Conservation (phyloP, 2,329 filamentous ascomycete genomes). For the Nigrospora sphaerica region DNA sequence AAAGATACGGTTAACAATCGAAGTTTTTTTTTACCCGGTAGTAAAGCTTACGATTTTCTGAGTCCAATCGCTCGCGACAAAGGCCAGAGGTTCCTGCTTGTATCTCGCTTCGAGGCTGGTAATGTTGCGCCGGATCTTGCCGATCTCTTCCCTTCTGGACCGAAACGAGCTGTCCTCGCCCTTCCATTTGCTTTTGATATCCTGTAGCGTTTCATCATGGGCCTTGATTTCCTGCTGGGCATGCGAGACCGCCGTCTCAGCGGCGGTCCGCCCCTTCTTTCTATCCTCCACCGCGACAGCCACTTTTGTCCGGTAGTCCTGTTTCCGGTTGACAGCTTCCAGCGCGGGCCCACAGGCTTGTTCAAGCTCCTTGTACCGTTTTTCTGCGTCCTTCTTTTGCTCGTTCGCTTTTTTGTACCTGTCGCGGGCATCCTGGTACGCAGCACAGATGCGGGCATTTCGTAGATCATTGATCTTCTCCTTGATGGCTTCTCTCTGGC, state of each 20-base stretch:
- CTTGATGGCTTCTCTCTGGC: slow-evolving; percentile 65
- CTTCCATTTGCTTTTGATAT: slow-evolving; percentile 36
- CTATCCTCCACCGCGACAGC: slow-evolving; percentile 47
- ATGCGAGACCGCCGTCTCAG: slow-evolving; percentile 44
- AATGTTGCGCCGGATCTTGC: slow-evolving; percentile 47
- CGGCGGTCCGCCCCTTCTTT: slow-evolving; percentile 42
- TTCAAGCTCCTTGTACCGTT: slow-evolving; percentile 54
- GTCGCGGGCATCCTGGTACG: slow-evolving; percentile 50
- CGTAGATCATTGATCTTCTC: slow-evolving; percentile 58
- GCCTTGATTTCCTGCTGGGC: slow-evolving; percentile 24
- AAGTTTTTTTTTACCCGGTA: no score
- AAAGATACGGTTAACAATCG: slow-evolving; percentile 15
- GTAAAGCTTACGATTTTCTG: slow-evolving; percentile 55
- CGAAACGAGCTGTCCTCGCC: slow-evolving; percentile 43
- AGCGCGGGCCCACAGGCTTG: slow-evolving; percentile 58
- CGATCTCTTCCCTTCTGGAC: slow-evolving; percentile 32
- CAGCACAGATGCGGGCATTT: slow-evolving; percentile 56
- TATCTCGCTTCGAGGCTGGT: slow-evolving; percentile 55
- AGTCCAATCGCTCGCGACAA: slow-evolving; percentile 66
- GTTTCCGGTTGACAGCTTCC: slow-evolving; percentile 60
- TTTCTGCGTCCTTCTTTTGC: slow-evolving; percentile 44
- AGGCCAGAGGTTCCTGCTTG: slow-evolving; percentile 55
- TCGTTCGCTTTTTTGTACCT: slow-evolving; percentile 45
- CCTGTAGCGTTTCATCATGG: slow-evolving; percentile 35
- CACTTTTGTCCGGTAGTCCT: slow-evolving; percentile 56